Conservation (phyloP, 139 green algal species). For the Edaphochlamys debaryana region DNA sequence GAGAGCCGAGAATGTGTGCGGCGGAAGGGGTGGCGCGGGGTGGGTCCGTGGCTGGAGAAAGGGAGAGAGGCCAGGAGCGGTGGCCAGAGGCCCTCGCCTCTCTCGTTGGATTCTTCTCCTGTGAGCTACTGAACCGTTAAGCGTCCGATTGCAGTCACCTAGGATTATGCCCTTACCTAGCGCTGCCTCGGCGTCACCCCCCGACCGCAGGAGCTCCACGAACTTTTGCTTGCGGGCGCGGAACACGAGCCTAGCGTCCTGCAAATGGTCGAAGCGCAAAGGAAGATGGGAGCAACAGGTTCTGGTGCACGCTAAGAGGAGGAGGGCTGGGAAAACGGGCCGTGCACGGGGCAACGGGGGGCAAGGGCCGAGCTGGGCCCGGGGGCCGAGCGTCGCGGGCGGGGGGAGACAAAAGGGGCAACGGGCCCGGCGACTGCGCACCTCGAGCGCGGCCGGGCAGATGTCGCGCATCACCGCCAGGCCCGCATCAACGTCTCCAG, state of each 20-base stretch:
- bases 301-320: too few relatives aligned
- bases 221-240: constrained; percentile 67
- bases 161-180: constrained; percentile 15
- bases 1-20: too few relatives aligned
- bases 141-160: too few relatives aligned
- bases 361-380: not conserved
- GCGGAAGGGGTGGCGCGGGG: too few relatives aligned
- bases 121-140: too few relatives aligned
- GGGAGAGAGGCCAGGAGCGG: too few relatives aligned
- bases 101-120: too few relatives aligned
- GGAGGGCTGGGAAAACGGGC: not conserved
- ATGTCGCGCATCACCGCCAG: constrained; percentile 19
- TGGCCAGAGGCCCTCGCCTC: too few relatives aligned
- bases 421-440: not conserved
- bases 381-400: too few relatives aligned
- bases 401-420: not conserved
- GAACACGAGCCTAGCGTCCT: constrained; percentile 72
- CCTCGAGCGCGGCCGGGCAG: constrained; percentile 38
- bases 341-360: not conserved
- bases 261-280: too few relatives aligned
- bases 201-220: constrained; percentile 62
- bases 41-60: too few relatives aligned
- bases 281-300: too few relatives aligned
- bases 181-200: not conserved
- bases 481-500: constrained; percentile 29